Evolutionary conservation across 2,329 filamentous ascomycete genomes (phyloP).

Genomic region (Trichoderma arundinaceum): DNA sequence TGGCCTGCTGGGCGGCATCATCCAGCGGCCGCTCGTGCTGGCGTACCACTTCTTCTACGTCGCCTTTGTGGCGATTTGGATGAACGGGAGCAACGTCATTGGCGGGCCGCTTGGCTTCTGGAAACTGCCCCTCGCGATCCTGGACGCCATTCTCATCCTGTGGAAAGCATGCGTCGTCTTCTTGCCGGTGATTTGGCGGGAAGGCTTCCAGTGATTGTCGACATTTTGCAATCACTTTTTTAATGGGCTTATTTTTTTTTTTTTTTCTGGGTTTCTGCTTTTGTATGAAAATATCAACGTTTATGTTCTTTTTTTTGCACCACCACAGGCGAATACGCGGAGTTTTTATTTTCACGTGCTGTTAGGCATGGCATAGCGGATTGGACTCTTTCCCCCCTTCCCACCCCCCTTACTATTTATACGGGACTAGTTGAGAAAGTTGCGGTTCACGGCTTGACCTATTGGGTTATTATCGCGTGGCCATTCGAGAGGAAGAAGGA

Average conservation of each 20-base stretch:
- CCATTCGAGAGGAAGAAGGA: neutral
- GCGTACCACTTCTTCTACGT: conserved; percentile 95
- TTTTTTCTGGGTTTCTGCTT: neutral
- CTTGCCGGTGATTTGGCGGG: conserved; percentile 77
- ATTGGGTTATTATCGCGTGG: neutral
- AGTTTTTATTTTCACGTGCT: neutral
- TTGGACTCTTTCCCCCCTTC: neutral
- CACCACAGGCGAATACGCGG: conserved; percentile 7
- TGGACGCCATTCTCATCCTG: conserved; percentile 72
- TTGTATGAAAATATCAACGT: conserved; percentile 1
- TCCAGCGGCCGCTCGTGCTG: conserved; percentile 76
- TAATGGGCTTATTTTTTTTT: neutral
- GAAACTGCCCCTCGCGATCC: conserved; percentile 63
- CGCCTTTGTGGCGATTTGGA: conserved; percentile 84
- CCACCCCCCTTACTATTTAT: neutral
- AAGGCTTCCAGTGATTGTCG: conserved; percentile 50
- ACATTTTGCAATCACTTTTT: neutral
- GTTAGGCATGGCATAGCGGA: neutral
- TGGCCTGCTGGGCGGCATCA: conserved; percentile 80
- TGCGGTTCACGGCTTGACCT: neutral
- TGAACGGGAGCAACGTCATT: conserved; percentile 52
- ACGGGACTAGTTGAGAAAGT: neutral
- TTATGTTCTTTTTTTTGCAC: neutral
- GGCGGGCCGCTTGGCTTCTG: conserved; percentile 48
- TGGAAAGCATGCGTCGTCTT: conserved; percentile 84